A percentile compares a stretch with the other conserved stretches of the same genome.
phyloP scores from a whole-genome alignment of 1,284 basidiomycete species.

The Cryptococcus hybrid region DNA sequence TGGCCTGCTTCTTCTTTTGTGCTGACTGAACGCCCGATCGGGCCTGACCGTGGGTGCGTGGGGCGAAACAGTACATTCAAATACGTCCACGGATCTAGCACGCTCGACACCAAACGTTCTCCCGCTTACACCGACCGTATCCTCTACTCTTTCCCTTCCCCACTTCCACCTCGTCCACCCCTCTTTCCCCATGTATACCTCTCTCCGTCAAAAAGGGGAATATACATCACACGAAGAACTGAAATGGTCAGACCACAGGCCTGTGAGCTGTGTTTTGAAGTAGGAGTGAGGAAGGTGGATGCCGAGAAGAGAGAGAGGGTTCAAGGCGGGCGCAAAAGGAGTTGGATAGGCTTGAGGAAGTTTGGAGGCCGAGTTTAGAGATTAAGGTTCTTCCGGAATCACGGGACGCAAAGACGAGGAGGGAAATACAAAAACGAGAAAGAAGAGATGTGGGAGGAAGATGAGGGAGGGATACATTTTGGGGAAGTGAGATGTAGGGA shows the following conservation, averaged over 20 bases:
- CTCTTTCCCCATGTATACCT: slow-evolving; percentile 31
- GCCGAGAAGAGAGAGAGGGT: slow-evolving; percentile 34
- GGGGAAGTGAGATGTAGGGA: slow-evolving; percentile 25
- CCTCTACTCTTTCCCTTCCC: slow-evolving; percentile 18
- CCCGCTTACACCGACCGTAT: slow-evolving; percentile 46
- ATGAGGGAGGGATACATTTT: slow-evolving; percentile 52
- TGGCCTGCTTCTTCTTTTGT: too few relatives aligned
- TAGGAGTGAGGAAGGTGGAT: slow-evolving; percentile 28
- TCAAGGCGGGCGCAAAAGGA: slow-evolving; percentile 45
- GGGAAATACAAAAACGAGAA: background rate
- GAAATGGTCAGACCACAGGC: slow-evolving; percentile 43
- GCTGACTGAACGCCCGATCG: too few relatives aligned
- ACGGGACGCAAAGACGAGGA: too few relatives aligned
- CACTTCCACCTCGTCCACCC: slow-evolving; percentile 11
- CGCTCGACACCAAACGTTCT: slow-evolving; percentile 32
- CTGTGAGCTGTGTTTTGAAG: slow-evolving; percentile 24
- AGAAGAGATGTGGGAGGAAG: background rate
- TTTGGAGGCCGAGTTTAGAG: slow-evolving; percentile 54
- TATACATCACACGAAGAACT: too few relatives aligned
- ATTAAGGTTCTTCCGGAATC: slow-evolving; percentile 30
- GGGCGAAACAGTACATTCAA: slow-evolving; percentile 35
- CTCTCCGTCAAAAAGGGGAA: too few relatives aligned
- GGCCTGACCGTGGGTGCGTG: too few relatives aligned
- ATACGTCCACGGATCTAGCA: slow-evolving; percentile 40
- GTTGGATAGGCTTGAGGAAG: slow-evolving; percentile 50